Conservation (phyloP, 768 basidiomycete genomes). For the Amanita phalloides region DNA sequence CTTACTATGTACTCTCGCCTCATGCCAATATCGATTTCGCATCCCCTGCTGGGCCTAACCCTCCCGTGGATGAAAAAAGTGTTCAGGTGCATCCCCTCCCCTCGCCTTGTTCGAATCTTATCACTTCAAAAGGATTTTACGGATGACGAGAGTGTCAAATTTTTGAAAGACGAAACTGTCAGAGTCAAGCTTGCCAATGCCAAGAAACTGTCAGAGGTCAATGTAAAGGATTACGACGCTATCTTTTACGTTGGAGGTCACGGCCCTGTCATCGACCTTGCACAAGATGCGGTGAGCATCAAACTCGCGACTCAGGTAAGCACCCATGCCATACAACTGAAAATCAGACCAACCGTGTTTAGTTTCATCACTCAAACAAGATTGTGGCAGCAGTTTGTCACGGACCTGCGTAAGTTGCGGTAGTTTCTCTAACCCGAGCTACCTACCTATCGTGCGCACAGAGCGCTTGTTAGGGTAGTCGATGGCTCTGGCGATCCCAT, state of each 20-base stretch:
- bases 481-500: constrained; percentile 53
- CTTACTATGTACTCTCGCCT: constrained; percentile 46
- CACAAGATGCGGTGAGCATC: constrained; percentile 2
- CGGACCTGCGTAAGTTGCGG: constrained; percentile 50
- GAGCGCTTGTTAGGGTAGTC: constrained; percentile 49
- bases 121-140: constrained; percentile 29
- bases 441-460: constrained; percentile 7
- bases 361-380: constrained; percentile 65
- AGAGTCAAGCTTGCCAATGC: constrained; percentile 42
- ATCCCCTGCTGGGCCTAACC: constrained; percentile 52
- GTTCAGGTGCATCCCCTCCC: constrained; percentile 22
- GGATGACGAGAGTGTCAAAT: constrained; percentile 45
- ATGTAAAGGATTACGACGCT: constrained; percentile 52
- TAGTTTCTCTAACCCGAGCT: background rate
- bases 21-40: constrained; percentile 49
- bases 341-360: background rate
- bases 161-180: constrained; percentile 46
- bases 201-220: constrained; percentile 51
- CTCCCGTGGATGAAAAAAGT: constrained; percentile 53
- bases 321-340: background rate
- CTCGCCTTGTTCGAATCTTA: background rate
- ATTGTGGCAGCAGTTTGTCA: constrained; percentile 70
- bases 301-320: constrained; percentile 23
- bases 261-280: constrained; percentile 59
- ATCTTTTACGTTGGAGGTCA: constrained; percentile 77